Conservation (phyloP, 805 yeast genomes). For the Lachancea quebecensis region DNA sequence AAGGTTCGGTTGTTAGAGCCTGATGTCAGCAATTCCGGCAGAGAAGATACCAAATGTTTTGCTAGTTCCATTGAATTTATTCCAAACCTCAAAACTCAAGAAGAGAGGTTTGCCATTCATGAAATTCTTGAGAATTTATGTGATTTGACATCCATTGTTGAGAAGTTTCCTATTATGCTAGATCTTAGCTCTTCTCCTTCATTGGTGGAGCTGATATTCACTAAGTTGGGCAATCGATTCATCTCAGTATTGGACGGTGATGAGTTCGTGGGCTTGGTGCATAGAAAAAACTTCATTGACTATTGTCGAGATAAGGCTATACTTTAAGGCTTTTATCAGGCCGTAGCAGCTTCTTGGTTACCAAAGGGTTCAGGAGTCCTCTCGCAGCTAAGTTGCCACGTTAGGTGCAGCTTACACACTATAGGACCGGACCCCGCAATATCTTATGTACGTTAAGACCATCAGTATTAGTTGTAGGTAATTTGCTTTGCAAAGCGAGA, state of each 20-base stretch:
- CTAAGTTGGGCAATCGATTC: conserved; percentile 43
- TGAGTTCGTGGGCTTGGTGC: conserved; percentile 43
- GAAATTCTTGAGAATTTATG: conserved; percentile 25
- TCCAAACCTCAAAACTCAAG: not conserved
- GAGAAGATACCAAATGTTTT: not conserved
- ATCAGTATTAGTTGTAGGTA: no score
- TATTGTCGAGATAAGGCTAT: conserved; percentile 24
- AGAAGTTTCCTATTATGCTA: conserved; percentile 41
- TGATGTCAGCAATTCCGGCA: not conserved
- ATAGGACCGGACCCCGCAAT: no score
- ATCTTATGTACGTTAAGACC: no score
- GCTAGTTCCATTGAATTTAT: not conserved
- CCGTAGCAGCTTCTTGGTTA: not conserved
- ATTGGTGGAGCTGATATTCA: conserved; percentile 45
- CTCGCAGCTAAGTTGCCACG: no score
- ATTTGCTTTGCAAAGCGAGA: no score
- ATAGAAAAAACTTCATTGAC: conserved; percentile 47
- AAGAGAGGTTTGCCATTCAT: conserved; percentile 5
- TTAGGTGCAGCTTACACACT: no score
- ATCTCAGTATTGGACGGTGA: conserved; percentile 44
- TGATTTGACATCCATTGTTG: conserved; percentile 39
- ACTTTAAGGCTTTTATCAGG: not conserved
- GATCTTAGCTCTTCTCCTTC: conserved; percentile 43
- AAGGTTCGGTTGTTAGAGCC: conserved; percentile 4
- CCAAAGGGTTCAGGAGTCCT: no score